These are phyloP conservation scores for Pisolithus sp. DNA, from an alignment of 768 basidiomycete species.

Conservation along the genomic window DNA sequence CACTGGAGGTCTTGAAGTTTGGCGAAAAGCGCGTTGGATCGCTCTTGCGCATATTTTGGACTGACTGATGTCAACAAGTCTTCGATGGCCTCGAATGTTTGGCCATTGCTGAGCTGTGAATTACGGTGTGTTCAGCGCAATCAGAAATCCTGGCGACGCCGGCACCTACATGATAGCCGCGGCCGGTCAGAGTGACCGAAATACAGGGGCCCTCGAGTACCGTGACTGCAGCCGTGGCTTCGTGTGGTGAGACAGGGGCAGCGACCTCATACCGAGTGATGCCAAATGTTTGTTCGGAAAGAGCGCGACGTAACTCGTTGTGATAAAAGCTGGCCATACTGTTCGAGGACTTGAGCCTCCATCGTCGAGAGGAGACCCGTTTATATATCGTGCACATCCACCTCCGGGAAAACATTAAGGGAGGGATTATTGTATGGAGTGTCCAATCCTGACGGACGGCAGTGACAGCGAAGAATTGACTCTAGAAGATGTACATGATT, in stretches of 20 bases:
- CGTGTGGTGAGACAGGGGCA: slow-evolving; percentile 31
- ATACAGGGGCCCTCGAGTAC: slow-evolving; percentile 50
- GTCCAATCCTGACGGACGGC: background rate
- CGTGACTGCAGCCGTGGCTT: slow-evolving; percentile 48
- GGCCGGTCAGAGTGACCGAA: slow-evolving; percentile 40
- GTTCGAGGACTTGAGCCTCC: slow-evolving; percentile 10
- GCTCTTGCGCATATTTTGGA: slow-evolving; percentile 42
- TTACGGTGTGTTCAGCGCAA: slow-evolving; percentile 7
- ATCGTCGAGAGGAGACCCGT: slow-evolving; percentile 12
- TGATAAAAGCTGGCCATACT: slow-evolving; percentile 28
- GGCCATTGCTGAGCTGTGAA: slow-evolving; percentile 20
- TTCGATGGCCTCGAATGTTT: slow-evolving; percentile 53
- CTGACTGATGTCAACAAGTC: slow-evolving; percentile 50
- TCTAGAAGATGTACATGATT: background rate
- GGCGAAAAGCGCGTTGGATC: slow-evolving; percentile 40
- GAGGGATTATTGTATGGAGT: background rate
- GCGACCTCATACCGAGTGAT: slow-evolving; percentile 41
- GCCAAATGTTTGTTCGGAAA: slow-evolving; percentile 55
- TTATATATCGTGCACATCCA: slow-evolving; percentile 1
- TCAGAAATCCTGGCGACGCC: background rate
- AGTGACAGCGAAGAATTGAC: background rate
- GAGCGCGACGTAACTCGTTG: slow-evolving; percentile 47
- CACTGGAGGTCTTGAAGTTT: slow-evolving; percentile 41
- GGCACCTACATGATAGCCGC: slow-evolving; percentile 50
- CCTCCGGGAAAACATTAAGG: background rate